A percentile compares a stretch with the other conserved stretches of the same genome.
Evolutionary conservation across 371 early-diverging fungal species (phyloP).

Genomic region (Dichotomocladium elegans): DNA sequence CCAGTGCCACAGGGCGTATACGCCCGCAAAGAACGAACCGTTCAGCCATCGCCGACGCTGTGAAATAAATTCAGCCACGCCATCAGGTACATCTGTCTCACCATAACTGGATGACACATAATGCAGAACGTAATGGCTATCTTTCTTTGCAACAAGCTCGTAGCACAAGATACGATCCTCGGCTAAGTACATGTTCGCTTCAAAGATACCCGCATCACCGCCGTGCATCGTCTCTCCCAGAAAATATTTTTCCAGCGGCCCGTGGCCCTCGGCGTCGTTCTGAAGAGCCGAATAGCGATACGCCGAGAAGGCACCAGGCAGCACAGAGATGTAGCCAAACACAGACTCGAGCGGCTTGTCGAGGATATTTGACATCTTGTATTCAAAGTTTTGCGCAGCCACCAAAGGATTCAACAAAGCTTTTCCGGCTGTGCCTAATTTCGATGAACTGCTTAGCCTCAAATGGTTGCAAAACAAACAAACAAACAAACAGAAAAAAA

Average conservation of each 20-base stretch:
- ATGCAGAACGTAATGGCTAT: slow-evolving; percentile 64
- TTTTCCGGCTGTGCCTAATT: slow-evolving; percentile 59
- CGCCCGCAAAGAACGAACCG: slow-evolving; percentile 92
- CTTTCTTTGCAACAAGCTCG: slow-evolving; percentile 80
- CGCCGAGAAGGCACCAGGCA: slow-evolving; percentile 97
- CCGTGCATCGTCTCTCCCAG: slow-evolving; percentile 90
- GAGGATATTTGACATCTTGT: slow-evolving; percentile 95
- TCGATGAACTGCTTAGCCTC: too few relatives aligned
- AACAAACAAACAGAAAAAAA: too few relatives aligned
- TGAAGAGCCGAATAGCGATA: slow-evolving; percentile 89
- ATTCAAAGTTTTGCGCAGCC: slow-evolving; percentile 92
- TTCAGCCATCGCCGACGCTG: slow-evolving; percentile 95
- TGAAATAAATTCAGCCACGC: slow-evolving; percentile 85
- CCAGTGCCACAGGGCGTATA: slow-evolving; percentile 82
- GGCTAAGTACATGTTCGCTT: slow-evolving; percentile 76
- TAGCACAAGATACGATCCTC: slow-evolving; percentile 90
- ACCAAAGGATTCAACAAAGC: slow-evolving; percentile 80
- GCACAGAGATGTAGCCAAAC: slow-evolving; percentile 95
- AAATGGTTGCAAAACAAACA: too few relatives aligned
- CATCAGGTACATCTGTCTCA: slow-evolving; percentile 86
- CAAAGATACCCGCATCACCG: slow-evolving; percentile 63
- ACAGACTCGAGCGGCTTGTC: slow-evolving; percentile 96
- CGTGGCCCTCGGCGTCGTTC: slow-evolving; percentile 60
- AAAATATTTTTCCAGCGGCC: slow-evolving; percentile 89
- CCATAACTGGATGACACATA: slow-evolving; percentile 67